Conservation (phyloP, 2,329 filamentous ascomycete species). For the Aspergillus latus region DNA sequence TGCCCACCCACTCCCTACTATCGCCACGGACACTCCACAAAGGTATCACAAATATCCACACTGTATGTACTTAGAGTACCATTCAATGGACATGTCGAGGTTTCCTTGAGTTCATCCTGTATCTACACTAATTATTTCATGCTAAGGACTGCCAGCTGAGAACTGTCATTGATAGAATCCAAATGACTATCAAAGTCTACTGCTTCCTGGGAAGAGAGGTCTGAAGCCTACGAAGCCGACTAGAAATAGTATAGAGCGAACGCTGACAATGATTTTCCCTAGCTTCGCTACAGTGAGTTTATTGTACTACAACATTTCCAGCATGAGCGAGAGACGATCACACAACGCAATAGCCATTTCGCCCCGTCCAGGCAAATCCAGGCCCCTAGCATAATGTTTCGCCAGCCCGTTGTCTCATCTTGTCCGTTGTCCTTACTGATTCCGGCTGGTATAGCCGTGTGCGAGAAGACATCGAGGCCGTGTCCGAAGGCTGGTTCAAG, state of each 20-base stretch:
- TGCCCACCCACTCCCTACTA: slow-evolving; percentile 6
- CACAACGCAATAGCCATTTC: not conserved
- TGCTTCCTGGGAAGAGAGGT: not conserved
- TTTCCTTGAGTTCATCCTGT: not conserved
- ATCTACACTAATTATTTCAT: not conserved
- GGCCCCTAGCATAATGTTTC: slow-evolving; percentile 4
- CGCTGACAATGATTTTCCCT: not conserved
- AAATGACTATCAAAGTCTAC: not conserved
- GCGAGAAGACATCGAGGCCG: slow-evolving; percentile 5
- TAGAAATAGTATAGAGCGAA: slow-evolving; percentile 4
- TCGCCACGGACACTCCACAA: not conserved
- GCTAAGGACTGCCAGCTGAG: not conserved
- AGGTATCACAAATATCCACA: not conserved
- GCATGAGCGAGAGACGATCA: not conserved
- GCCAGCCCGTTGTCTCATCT: slow-evolving; percentile 3
- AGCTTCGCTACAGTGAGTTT: not conserved
- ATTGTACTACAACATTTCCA: not conserved
- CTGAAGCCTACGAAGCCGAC: not conserved
- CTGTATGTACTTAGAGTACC: not conserved
- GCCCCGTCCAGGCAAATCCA: not conserved
- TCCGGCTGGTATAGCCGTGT: slow-evolving; percentile 2
- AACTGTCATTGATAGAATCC: not conserved
- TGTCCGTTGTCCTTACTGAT: slow-evolving; percentile 1
- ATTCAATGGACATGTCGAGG: not conserved
- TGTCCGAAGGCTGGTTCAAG: slow-evolving; percentile 8